Evolutionary conservation across 2,329 filamentous ascomycete species (phyloP).

Genomic region (Fusarium hainanense): DNA sequence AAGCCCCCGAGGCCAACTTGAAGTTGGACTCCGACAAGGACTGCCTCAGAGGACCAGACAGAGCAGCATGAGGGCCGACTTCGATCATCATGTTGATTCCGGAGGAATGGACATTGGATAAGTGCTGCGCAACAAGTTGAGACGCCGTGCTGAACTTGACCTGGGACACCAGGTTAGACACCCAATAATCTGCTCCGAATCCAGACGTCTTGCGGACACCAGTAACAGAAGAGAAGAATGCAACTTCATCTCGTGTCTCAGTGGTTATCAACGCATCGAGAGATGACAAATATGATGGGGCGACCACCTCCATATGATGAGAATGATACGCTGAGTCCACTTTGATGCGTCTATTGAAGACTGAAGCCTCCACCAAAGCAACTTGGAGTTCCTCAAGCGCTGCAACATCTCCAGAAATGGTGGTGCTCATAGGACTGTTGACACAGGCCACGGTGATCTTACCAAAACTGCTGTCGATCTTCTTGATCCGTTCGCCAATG

Average conservation of each 20-base stretch:
- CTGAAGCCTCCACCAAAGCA: slow-evolving; percentile 38
- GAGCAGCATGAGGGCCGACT: too few species aligned
- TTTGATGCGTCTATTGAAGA: slow-evolving; percentile 44
- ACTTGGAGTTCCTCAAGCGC: slow-evolving; percentile 40
- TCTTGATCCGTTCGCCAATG: not conserved
- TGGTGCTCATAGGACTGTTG: slow-evolving; percentile 43
- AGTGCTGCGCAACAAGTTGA: too few species aligned
- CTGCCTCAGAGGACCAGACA: too few species aligned
- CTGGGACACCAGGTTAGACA: too few species aligned
- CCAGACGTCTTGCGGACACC: not conserved
- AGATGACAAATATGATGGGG: slow-evolving; percentile 9
- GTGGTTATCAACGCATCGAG: too few species aligned
- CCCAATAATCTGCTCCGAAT: not conserved
- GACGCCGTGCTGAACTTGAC: too few species aligned
- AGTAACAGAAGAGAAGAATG: slow-evolving; percentile 15
- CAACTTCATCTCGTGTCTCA: not conserved
- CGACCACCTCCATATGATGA: slow-evolving; percentile 50
- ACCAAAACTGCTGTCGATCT: not conserved
- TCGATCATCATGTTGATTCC: too few species aligned
- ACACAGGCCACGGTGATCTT: slow-evolving; percentile 34
- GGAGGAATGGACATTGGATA: too few species aligned
- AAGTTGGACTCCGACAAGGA: too few species aligned
- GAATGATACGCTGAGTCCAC: slow-evolving; percentile 57
- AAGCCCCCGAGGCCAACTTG: too few species aligned
- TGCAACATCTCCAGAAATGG: slow-evolving; percentile 37